Conservation (phyloP, 2,329 filamentous ascomycete species). For the Alternaria conjuncta region DNA sequence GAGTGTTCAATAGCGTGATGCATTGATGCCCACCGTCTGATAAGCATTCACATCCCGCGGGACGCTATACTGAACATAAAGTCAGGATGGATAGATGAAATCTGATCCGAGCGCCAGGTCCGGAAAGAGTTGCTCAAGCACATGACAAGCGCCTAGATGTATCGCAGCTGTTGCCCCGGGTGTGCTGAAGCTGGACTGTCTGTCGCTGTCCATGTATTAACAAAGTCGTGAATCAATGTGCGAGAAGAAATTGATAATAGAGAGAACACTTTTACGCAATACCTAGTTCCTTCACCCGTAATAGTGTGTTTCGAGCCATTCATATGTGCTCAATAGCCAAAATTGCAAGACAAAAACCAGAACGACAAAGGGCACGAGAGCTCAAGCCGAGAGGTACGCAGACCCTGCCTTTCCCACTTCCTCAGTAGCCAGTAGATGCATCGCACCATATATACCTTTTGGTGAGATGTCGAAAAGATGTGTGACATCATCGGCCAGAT, state of each 20-base stretch:
- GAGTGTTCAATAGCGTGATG: constrained; percentile 27
- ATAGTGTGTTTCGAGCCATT: not conserved
- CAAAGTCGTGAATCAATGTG: not conserved
- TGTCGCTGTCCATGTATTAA: not conserved
- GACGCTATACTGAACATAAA: not conserved
- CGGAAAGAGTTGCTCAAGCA: not conserved
- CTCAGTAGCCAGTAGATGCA: not conserved
- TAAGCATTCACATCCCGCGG: not conserved
- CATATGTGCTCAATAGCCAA: not conserved
- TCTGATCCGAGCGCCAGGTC: not conserved
- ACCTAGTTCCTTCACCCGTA: not conserved
- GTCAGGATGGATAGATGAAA: constrained; percentile 3
- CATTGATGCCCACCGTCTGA: constrained; percentile 27
- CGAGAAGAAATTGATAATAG: not conserved
- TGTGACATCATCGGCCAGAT: not conserved
- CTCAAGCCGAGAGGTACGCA: not conserved
- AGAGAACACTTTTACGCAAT: constrained; percentile 1
- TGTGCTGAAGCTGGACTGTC: not conserved
- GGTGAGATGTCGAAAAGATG: not conserved
- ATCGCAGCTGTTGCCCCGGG: not conserved
- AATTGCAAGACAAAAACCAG: not conserved
- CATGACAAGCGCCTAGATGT: not conserved
- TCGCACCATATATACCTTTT: not conserved
- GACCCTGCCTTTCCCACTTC: not conserved
- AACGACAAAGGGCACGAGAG: not conserved